Conservation (phyloP, 2,329 filamentous ascomycete species). For the Ophiostoma quercus region DNA sequence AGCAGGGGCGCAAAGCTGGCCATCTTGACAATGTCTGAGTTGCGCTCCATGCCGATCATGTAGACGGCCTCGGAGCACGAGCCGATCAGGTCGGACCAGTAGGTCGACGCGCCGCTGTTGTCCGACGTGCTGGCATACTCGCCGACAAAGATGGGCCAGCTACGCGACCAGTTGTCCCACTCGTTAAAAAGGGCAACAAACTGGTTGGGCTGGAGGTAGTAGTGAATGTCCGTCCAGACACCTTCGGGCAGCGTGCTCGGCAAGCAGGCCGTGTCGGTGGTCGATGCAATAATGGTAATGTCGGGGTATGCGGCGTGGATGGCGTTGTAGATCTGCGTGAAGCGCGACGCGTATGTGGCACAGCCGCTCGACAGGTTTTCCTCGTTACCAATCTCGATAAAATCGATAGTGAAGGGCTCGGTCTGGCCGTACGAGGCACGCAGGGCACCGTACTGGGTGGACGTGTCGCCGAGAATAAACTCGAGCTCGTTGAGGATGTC, state of each 20-base stretch:
- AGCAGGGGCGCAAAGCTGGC: conserved; percentile 3
- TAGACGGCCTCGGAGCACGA: conserved; percentile 11
- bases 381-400: conserved; percentile 7
- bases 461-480: not conserved
- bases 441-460: not conserved
- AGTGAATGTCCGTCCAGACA: not conserved
- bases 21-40: conserved; percentile 12
- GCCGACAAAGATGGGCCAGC: conserved; percentile 11
- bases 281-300: conserved; percentile 5
- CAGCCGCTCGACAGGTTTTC: not conserved
- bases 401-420: not conserved
- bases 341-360: not conserved
- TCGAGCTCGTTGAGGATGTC: conserved; percentile 8
- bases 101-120: not conserved
- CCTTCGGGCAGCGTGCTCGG: conserved; percentile 1
- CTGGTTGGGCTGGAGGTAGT: not conserved
- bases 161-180: conserved; percentile 4
- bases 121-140: not conserved
- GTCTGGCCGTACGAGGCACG: not conserved
- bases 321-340: conserved; percentile 7
- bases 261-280: conserved; percentile 4
- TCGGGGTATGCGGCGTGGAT: conserved; percentile 7
- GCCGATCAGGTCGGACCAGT: conserved; percentile 4
- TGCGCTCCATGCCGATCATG: conserved; percentile 10
- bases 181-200: not conserved